Evolutionary conservation across 1,284 basidiomycete genomes (phyloP), one percentile per base, ranked within the genome.

Genomic region (Ceratobasidium sp.): DNA sequence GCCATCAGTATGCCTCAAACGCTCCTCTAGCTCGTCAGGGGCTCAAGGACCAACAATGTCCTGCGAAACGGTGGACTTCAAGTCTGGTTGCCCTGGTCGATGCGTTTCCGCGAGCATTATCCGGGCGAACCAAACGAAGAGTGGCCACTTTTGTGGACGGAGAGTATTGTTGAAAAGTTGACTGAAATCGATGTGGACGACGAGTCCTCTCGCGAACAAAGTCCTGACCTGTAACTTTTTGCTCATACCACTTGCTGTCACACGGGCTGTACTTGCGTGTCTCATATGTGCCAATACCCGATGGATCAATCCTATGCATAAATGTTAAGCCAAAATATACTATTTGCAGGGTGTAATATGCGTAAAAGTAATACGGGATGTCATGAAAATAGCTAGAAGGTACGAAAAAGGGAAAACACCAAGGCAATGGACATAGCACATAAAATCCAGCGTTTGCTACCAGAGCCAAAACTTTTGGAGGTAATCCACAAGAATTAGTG

Each of bases 281-380:
- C 5, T 29, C 29, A 22, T 25, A 54, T 54, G 52, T 51, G 46
- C 34, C 37, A 25, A 57, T 64, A 64, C 25, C 59, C 8, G 32
- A 62, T 43, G 40, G 19, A 62, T 62, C n/a, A n/a, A n/a, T 66
- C 13, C n/a, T 13, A 22, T 11, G 32, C 43, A 25, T 9, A 32
- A 22, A n/a, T n/a, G n/a, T 52, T 67, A 67, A 56, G n/a, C 57
- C 37, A 66, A 56, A 44, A 49, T 70, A 44, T 75, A 75, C 51
- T 75, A 75, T 75, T 75, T 75, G 73, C 73, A 65, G 61, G 61
- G 66, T 75, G 73, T 66, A 75, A 56, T 75, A 71, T 71, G 69
- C 69, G 57, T 44, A 22, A 51, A 57, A 44, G 52, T 61, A 25
- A 66, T 56, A 75, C 22, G 57, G 40, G 57, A 57, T 66, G 62